A percentile compares a stretch with the other conserved stretches of the same genome.
Evolutionary conservation across 768 basidiomycete species (phyloP).

Genomic region (Kwoniella newhampshirensis): DNA sequence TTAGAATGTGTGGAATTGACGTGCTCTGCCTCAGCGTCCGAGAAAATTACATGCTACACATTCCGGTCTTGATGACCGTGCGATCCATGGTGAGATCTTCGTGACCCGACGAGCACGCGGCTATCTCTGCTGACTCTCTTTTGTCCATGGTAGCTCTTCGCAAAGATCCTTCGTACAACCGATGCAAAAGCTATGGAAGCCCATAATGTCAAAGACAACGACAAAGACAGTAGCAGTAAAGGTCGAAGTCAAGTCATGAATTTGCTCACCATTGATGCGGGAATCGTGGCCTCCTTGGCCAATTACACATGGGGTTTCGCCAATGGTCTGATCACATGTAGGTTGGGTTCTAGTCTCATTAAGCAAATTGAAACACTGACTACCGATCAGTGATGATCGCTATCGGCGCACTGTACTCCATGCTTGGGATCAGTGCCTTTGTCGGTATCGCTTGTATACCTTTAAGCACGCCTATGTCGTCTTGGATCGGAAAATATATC

Average conservation of each 20-base stretch:
- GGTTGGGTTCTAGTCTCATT: constrained; percentile 1
- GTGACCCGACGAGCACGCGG: background rate
- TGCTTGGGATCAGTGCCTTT: constrained; percentile 46
- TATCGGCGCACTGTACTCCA: constrained; percentile 29
- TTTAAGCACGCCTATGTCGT: constrained; percentile 28
- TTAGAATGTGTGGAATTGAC: background rate
- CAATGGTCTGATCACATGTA: constrained; percentile 31
- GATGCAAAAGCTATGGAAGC: constrained; percentile 46
- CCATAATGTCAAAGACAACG: constrained; percentile 23
- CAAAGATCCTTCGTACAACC: constrained; percentile 40
- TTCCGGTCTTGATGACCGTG: constrained; percentile 38
- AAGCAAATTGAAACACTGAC: background rate
- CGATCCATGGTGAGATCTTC: constrained; percentile 33
- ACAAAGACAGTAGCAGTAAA: constrained; percentile 17
- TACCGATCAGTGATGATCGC: constrained; percentile 35
- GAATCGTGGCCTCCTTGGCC: constrained; percentile 34
- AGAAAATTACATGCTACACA: constrained; percentile 41
- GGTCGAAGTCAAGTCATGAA: constrained; percentile 41
- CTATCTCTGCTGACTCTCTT: background rate
- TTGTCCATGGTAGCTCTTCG: constrained; percentile 32
- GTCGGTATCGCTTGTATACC: constrained; percentile 44
- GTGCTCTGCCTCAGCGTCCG: constrained; percentile 19
- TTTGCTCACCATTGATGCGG: constrained; percentile 42
- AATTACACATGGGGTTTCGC: constrained; percentile 30
- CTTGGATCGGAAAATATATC: constrained; percentile 20